Conservation (phyloP, 2,329 filamentous ascomycete species). For the Parasarocladium wereldwijsianum region DNA sequence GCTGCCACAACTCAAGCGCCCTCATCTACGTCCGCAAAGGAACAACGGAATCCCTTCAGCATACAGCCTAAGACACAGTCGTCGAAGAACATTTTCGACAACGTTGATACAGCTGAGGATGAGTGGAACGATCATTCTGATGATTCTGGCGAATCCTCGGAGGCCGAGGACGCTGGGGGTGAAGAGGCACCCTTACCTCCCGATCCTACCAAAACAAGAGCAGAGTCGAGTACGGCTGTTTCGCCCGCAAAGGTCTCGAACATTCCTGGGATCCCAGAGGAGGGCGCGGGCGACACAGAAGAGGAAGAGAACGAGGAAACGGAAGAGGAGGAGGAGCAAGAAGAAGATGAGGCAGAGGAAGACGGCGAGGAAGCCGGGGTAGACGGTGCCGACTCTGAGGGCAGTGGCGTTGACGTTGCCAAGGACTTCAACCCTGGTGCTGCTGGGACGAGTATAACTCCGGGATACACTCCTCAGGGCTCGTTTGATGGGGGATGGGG, state of each 20-base stretch:
- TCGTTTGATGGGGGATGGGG: constrained; percentile 37
- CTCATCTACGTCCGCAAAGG: constrained; percentile 13
- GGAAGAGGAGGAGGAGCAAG: constrained; percentile 24
- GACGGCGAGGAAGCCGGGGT: constrained; percentile 29
- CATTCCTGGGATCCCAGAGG: constrained; percentile 16
- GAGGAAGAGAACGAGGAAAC: constrained; percentile 23
- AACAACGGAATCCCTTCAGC: not conserved
- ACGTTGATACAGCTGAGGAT: not conserved
- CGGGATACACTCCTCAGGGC: constrained; percentile 40
- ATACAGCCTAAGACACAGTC: not conserved
- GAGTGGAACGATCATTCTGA: not conserved
- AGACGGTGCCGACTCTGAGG: constrained; percentile 35
- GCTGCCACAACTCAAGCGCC: constrained; percentile 15
- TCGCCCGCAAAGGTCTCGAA: constrained; percentile 16
- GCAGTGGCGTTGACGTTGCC: constrained; percentile 50
- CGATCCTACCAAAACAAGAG: constrained; percentile 18
- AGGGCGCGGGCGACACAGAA: constrained; percentile 14
- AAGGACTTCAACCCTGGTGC: constrained; percentile 44
- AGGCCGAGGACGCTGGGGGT: constrained; percentile 8
- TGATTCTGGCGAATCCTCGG: constrained; percentile 1
- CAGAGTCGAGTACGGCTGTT: constrained; percentile 9
- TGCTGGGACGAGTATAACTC: constrained; percentile 19
- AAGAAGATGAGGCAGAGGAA: constrained; percentile 24
- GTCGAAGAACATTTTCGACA: not conserved
- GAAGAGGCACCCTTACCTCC: constrained; percentile 26